Conservation (phyloP, 106 monocot genomes). For the Acorus gramineus region DNA sequence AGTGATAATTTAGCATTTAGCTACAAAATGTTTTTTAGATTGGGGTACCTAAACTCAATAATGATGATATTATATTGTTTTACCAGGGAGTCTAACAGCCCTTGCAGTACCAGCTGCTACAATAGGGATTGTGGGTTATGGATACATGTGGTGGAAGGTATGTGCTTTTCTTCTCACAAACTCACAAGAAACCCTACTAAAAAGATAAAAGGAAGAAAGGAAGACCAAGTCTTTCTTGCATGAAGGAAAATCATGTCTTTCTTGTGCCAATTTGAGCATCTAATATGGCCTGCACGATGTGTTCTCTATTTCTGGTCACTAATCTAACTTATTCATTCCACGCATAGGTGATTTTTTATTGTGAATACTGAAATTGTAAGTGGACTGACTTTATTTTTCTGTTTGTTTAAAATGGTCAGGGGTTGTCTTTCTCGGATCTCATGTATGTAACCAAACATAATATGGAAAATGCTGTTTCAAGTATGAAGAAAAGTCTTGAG, state of each 20-base stretch:
- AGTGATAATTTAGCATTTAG: too few species aligned
- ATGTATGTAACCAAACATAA: constrained; percentile 92
- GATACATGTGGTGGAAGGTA: constrained; percentile 99
- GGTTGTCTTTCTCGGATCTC: constrained; percentile 67
- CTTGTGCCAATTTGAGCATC: too few species aligned
- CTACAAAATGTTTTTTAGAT: too few species aligned
- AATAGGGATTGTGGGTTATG: constrained; percentile 66
- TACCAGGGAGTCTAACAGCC: constrained; percentile 45
- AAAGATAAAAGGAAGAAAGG: too few species aligned
- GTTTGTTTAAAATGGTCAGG: constrained; percentile 27
- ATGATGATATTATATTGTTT: constrained; percentile 8
- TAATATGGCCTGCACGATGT: too few species aligned
- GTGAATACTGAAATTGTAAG: too few species aligned
- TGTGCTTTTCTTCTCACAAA: constrained; percentile 2
- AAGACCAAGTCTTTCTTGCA: too few species aligned
- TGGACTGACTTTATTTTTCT: not conserved
- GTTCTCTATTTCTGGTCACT: too few species aligned
- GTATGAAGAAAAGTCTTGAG: constrained; percentile 86
- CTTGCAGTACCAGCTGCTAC: constrained; percentile 72
- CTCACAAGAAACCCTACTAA: too few species aligned
- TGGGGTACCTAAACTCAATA: not conserved
- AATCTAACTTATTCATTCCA: too few species aligned
- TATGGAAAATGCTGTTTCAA: constrained; percentile 92
- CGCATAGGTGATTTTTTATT: too few species aligned
- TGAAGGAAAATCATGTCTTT: too few species aligned